Evolutionary conservation across 495 filamentous ascomycete species (phyloP).

Genomic region (Penicillium mononematosum): DNA sequence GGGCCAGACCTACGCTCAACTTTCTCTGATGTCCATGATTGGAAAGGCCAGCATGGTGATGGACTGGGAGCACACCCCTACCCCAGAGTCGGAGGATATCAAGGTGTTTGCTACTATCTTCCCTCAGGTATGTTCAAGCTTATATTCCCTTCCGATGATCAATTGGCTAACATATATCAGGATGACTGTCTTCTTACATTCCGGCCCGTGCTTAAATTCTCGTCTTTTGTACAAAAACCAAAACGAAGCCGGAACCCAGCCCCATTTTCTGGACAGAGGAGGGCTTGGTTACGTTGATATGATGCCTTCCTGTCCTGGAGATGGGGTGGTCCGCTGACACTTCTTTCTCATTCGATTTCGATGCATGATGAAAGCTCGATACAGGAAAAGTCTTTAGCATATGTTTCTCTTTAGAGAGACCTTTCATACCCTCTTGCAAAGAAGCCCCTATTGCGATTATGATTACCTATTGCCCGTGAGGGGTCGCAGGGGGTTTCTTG

Average conservation of each 20-base stretch:
- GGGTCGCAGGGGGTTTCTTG: constrained; percentile 16
- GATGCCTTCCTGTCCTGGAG: constrained; percentile 43
- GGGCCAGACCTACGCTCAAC: constrained; percentile 88
- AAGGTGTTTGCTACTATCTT: constrained; percentile 99
- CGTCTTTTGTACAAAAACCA: constrained; percentile 18
- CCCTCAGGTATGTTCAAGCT: constrained; percentile 69
- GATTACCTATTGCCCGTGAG: constrained; percentile 12
- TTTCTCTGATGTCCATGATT: constrained; percentile 87
- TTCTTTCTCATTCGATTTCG: constrained; percentile 18
- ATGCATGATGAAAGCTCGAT: constrained; percentile 14
- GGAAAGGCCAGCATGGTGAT: constrained; percentile 90
- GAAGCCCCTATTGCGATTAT: constrained; percentile 14
- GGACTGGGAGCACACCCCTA: constrained; percentile 87
- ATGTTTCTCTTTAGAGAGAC: constrained; percentile 4
- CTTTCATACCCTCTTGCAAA: constrained; percentile 16
- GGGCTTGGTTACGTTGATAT: constrained; percentile 17
- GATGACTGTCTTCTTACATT: constrained; percentile 47
- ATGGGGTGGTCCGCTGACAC: constrained; percentile 29
- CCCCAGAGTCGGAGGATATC: constrained; percentile 82
- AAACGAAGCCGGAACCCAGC: constrained; percentile 25
- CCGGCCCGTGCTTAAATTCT: constrained; percentile 38
- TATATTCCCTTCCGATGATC: neutral
- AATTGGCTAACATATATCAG: constrained; percentile 29
- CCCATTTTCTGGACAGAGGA: constrained; percentile 24
- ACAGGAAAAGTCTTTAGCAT: constrained; percentile 12